A percentile compares a stretch with the other conserved stretches of the same genome.
Conservation (phyloP, 1,139 yeast species). For the Geotrichum klebahnii region DNA sequence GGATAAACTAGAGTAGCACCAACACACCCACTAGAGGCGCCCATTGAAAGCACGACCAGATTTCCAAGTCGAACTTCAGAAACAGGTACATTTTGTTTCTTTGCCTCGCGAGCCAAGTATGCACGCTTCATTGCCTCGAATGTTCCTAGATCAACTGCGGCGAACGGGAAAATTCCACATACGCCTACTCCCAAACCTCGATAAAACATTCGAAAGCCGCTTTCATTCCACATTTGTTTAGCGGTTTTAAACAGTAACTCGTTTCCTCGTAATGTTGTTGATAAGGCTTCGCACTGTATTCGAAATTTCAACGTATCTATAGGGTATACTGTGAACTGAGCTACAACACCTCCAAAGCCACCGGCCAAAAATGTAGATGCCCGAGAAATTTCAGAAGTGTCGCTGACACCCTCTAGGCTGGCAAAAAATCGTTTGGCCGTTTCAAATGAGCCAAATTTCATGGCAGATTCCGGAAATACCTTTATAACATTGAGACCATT, state of each 20-base stretch:
- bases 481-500: slow-evolving; percentile 90
- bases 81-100: slow-evolving; percentile 36
- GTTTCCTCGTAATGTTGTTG: slow-evolving; percentile 50
- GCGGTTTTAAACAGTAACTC: slow-evolving; percentile 63
- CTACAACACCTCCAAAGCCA: slow-evolving; percentile 90
- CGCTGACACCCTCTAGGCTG: slow-evolving; percentile 70
- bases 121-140: slow-evolving; percentile 80
- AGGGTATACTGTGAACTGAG: slow-evolving; percentile 91
- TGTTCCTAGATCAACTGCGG: slow-evolving; percentile 92
- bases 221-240: slow-evolving; percentile 68
- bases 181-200: slow-evolving; percentile 85
- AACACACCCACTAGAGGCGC: slow-evolving; percentile 90
- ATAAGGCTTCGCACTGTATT: slow-evolving; percentile 42
- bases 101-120: slow-evolving; percentile 63
- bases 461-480: slow-evolving; percentile 95
- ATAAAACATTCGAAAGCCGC: slow-evolving; percentile 75
- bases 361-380: slow-evolving; percentile 84
- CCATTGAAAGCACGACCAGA: slow-evolving; percentile 75
- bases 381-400: slow-evolving; percentile 67
- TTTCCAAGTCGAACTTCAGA: slow-evolving; percentile 72
- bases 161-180: slow-evolving; percentile 93
- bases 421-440: slow-evolving; percentile 74
- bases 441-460: slow-evolving; percentile 95
- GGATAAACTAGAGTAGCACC: slow-evolving; percentile 97
- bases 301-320: slow-evolving; percentile 88